A percentile compares a stretch with the other conserved stretches of the same genome.
Evolutionary conservation across 2,329 filamentous ascomycete genomes (phyloP).

Genomic region (Cladosporium halotolerans): DNA sequence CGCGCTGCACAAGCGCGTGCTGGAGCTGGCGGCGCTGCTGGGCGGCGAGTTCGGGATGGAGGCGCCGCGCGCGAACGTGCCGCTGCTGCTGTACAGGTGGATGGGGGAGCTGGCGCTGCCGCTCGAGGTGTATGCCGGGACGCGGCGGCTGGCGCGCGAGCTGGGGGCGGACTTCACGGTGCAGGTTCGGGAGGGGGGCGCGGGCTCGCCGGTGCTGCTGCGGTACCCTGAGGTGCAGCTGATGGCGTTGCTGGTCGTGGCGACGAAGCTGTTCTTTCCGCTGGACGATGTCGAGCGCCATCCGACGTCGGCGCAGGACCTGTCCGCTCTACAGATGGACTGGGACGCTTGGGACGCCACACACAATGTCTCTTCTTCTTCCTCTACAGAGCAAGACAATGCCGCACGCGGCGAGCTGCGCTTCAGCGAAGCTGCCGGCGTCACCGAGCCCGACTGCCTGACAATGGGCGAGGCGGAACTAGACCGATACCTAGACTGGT

Average conservation of each 20-base stretch:
- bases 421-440: constrained; percentile 43
- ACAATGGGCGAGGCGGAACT: constrained; percentile 56
- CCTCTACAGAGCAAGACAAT: background rate
- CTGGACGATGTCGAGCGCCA: constrained; percentile 55
- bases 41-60: constrained; percentile 60
- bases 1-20: constrained; percentile 58
- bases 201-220: constrained; percentile 39
- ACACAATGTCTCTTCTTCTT: constrained; percentile 37
- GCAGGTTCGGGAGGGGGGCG: constrained; percentile 18
- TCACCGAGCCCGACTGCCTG: constrained; percentile 58
- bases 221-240: constrained; percentile 71
- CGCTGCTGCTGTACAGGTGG: constrained; percentile 62
- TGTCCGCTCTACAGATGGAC: constrained; percentile 56
- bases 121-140: constrained; percentile 58
- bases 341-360: constrained; percentile 62
- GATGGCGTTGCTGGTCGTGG: constrained; percentile 63
- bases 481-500: constrained; percentile 76
- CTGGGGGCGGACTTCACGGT: constrained; percentile 46
- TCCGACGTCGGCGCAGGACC: constrained; percentile 48
- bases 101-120: constrained; percentile 69
- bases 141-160: constrained; percentile 50
- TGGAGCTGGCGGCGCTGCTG: constrained; percentile 59
- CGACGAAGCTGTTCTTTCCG: constrained; percentile 73
- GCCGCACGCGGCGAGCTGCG: constrained; percentile 5
- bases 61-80: constrained; percentile 67